Conservation (phyloP, 2,329 filamentous ascomycete genomes). For the Fusarium agapanthi region DNA sequence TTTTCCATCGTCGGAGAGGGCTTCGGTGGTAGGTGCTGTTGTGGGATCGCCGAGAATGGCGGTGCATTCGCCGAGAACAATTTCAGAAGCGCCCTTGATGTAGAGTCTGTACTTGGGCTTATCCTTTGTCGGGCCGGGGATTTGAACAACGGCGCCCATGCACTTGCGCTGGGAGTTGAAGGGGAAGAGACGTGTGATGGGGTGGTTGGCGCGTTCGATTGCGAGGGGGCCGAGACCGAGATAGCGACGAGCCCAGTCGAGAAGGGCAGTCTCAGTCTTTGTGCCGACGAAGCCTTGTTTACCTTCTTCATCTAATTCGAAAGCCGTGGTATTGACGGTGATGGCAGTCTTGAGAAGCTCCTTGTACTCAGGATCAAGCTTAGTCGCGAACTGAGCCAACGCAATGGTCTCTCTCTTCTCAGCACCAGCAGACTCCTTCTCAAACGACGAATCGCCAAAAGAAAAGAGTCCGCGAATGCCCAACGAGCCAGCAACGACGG, state of each 20-base stretch:
- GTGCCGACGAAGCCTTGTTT: slow-evolving; percentile 59
- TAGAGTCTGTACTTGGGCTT: slow-evolving; percentile 55
- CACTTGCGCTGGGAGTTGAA: slow-evolving; percentile 64
- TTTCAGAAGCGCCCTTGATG: slow-evolving; percentile 66
- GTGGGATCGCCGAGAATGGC: slow-evolving; percentile 65
- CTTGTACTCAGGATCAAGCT: slow-evolving; percentile 27
- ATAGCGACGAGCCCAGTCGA: slow-evolving; percentile 59
- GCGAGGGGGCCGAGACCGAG: slow-evolving; percentile 58
- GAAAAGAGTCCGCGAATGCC: slow-evolving; percentile 20
- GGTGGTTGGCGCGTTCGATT: slow-evolving; percentile 56
- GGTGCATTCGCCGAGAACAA: slow-evolving; percentile 57
- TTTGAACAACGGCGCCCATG: slow-evolving; percentile 64
- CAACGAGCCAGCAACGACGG: slow-evolving; percentile 72
- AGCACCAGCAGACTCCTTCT: slow-evolving; percentile 32
- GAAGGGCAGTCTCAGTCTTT: slow-evolving; percentile 64
- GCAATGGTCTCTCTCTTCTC: slow-evolving; percentile 9
- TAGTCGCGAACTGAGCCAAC: slow-evolving; percentile 11
- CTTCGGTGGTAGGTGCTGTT: neutral
- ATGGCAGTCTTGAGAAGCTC: slow-evolving; percentile 43
- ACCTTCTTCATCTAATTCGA: slow-evolving; percentile 58
- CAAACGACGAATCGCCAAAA: slow-evolving; percentile 57
- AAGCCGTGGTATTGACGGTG: slow-evolving; percentile 66
- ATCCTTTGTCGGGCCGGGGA: slow-evolving; percentile 45
- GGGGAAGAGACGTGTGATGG: slow-evolving; percentile 59
- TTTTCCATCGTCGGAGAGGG: slow-evolving; percentile 52